Evolutionary conservation across 2,329 filamentous ascomycete genomes (phyloP), one percentile per base, ranked within the genome.

Genomic region (Biscogniauxia marginata): DNA sequence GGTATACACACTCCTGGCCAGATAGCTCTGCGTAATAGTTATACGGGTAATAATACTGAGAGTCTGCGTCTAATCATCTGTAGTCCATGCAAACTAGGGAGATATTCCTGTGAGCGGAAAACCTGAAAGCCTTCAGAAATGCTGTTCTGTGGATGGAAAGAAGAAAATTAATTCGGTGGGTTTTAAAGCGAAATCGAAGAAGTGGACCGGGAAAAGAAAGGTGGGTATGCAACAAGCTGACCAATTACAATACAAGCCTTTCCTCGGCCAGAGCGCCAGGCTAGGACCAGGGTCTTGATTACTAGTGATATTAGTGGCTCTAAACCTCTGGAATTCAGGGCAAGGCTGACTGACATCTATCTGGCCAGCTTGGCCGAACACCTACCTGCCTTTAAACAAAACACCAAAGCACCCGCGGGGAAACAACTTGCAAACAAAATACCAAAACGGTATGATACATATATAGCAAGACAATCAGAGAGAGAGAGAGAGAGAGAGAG

Each of bases 401-500:
- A n/a, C n/a, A n/a, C n/a, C n/a, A n/a, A n/a, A n/a, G n/a, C n/a
- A n/a, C n/a, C n/a, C n/a, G n/a, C n/a, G n/a, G n/a, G n/a, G n/a
- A n/a, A n/a, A n/a, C n/a, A n/a, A n/a, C n/a, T n/a, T n/a, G n/a
- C n/a, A n/a, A n/a, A n/a, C n/a, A n/a, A 24, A 25, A 30, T 18
- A 4, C 47, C 52, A 51, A 9, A 47, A 18, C 50, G 53, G 23
- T 22, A 62, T 62, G 57, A 62, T 49, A 55, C 34, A 48, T n/a
- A 61, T 13, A 51, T 49, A 39, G 8, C 24, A 43, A 22, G 54
- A 39, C 46, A 49, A 62, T 7, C 2, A 20, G 45, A 11, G 7
- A 13, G 22, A 25, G 13, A 77, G 21, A 44, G n/a, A 44, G 7
- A 46, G 7, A 49, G 49, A 54, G 43, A 20, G 57, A 58, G 51